Percentiles rank a stretch among this genome's conserved stretches.
phyloP scores from a whole-genome alignment of 2,329 filamentous ascomycete species.

The Botrytis squamosa region DNA sequence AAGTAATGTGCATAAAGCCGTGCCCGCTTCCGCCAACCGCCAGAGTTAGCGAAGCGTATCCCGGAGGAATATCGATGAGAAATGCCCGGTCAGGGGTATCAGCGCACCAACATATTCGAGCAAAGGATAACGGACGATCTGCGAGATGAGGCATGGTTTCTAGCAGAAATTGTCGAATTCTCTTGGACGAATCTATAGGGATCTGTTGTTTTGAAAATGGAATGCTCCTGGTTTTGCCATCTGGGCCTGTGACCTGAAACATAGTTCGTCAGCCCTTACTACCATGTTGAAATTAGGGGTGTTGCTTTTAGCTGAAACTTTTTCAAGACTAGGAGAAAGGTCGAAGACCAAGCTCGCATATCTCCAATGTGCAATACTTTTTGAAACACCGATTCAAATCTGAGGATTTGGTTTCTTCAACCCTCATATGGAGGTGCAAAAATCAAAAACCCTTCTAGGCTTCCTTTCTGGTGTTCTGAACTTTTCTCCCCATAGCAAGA shows the following conservation, averaged over 20 bases:
- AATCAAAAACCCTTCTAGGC: not conserved
- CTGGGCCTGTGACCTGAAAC: not conserved
- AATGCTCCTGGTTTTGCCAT: constrained; percentile 21
- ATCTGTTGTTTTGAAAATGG: constrained; percentile 41
- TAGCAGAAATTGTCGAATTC: constrained; percentile 48
- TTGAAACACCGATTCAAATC: not conserved
- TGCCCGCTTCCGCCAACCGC: constrained; percentile 53
- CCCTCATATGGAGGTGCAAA: not conserved
- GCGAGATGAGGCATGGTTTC: constrained; percentile 55
- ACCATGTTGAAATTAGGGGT: not conserved
- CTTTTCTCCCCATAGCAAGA: not conserved
- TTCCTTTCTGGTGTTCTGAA: not conserved
- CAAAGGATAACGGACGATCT: constrained; percentile 48
- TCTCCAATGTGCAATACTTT: not conserved
- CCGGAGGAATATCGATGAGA: constrained; percentile 51
- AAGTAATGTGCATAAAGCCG: constrained; percentile 52
- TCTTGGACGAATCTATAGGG: constrained; percentile 47
- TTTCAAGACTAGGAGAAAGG: not conserved
- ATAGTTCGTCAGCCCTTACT: not conserved
- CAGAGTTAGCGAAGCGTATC: constrained; percentile 45
- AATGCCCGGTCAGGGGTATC: constrained; percentile 55
- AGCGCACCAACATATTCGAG: constrained; percentile 56
- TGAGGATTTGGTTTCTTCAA: not conserved
- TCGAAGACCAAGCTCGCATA: not conserved
- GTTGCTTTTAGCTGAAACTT: not conserved